Evolutionary conservation across 2,329 filamentous ascomycete genomes (phyloP).

Genomic region (Pseudogymnoascus sp.): DNA sequence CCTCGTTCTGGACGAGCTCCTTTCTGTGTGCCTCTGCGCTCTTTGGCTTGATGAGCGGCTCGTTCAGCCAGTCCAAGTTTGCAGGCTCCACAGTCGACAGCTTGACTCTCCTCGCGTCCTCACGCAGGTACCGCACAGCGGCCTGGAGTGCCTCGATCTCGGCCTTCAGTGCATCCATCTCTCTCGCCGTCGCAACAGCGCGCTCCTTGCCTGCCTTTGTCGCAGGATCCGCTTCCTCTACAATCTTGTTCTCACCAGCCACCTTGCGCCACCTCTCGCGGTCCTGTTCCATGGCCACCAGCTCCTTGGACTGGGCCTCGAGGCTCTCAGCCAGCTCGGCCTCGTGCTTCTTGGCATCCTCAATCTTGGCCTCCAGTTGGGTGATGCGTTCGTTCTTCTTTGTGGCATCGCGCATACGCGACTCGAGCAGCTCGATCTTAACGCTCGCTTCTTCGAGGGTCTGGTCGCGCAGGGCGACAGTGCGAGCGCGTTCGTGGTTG

Average conservation of each 20-base stretch:
- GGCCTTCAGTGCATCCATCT: slow-evolving; percentile 63
- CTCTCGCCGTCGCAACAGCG: slow-evolving; percentile 60
- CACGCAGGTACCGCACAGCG: slow-evolving; percentile 58
- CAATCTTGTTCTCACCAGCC: slow-evolving; percentile 53
- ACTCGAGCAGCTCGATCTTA: slow-evolving; percentile 87
- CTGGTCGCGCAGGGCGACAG: slow-evolving; percentile 66
- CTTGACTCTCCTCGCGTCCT: slow-evolving; percentile 57
- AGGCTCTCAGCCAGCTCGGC: slow-evolving; percentile 53
- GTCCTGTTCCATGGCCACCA: slow-evolving; percentile 55
- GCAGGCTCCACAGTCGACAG: slow-evolving; percentile 41
- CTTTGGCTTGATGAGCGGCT: slow-evolving; percentile 44
- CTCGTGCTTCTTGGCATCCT: slow-evolving; percentile 42
- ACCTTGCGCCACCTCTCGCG: slow-evolving; percentile 65
- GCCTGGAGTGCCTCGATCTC: slow-evolving; percentile 59
- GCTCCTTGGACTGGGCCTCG: slow-evolving; percentile 58
- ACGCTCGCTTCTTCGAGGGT: slow-evolving; percentile 80
- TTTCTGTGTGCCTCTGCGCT: slow-evolving; percentile 40
- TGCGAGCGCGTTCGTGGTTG: slow-evolving; percentile 66
- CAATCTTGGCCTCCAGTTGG: slow-evolving; percentile 54
- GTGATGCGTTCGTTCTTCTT: slow-evolving; percentile 65
- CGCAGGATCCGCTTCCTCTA: slow-evolving; percentile 38
- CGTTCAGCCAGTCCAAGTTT: slow-evolving; percentile 52
- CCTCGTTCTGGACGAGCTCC: slow-evolving; percentile 49
- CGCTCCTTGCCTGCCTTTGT: slow-evolving; percentile 55
- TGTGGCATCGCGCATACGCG: slow-evolving; percentile 73